Evolutionary conservation across 2,329 filamentous ascomycete species (phyloP).

Genomic region (Xylaria sp.): DNA sequence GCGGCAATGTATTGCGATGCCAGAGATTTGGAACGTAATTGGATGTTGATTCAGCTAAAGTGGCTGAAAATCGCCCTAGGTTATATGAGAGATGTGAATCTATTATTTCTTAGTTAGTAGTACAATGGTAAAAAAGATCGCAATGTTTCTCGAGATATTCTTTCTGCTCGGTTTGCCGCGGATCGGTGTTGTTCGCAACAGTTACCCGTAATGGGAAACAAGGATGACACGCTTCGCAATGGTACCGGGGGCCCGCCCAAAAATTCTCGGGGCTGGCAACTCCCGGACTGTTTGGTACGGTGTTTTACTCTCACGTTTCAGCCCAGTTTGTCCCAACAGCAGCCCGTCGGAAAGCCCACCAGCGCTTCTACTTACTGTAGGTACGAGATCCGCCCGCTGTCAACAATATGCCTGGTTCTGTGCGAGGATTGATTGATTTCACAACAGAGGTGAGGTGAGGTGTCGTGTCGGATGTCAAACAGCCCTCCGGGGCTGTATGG

Average conservation of each 20-base stretch:
- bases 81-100: background rate
- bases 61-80: background rate
- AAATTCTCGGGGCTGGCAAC: slow-evolving; percentile 41
- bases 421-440: slow-evolving; percentile 13
- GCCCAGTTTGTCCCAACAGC: slow-evolving; percentile 20
- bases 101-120: background rate
- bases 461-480: slow-evolving; percentile 32
- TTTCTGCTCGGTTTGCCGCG: no score
- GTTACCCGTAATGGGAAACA: slow-evolving; percentile 34
- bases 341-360: slow-evolving; percentile 20
- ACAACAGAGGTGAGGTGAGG: slow-evolving; percentile 27
- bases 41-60: background rate
- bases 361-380: background rate
- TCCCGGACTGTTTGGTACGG: slow-evolving; percentile 44
- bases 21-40: background rate
- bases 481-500: slow-evolving; percentile 28
- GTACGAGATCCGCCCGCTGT: slow-evolving; percentile 14
- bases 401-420: background rate
- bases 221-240: slow-evolving; percentile 35
- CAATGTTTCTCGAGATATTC: background rate
- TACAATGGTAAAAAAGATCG: background rate
- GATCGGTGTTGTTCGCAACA: slow-evolving; percentile 2
- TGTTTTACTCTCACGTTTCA: slow-evolving; percentile 45
- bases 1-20: background rate
- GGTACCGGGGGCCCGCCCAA: slow-evolving; percentile 30